These are phyloP conservation scores for Chalaropsis ovoidea DNA, from an alignment of 2,329 filamentous ascomycete species.

Conservation along the genomic window DNA sequence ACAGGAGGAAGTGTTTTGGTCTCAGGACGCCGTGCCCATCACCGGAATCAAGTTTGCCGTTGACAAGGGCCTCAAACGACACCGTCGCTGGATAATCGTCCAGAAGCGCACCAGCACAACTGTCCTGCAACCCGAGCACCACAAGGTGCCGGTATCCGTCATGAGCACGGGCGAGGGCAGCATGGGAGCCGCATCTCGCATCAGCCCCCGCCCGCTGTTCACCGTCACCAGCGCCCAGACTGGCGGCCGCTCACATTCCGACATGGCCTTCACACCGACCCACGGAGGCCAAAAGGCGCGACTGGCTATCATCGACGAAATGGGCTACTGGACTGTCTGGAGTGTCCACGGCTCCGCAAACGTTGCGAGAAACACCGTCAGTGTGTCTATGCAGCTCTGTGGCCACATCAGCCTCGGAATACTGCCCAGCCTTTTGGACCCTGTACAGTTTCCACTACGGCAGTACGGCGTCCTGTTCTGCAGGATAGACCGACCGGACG, in stretches of 20 bases:
- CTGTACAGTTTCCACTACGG: slow-evolving; percentile 30
- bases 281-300: slow-evolving; percentile 40
- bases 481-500: not conserved
- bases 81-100: slow-evolving; percentile 43
- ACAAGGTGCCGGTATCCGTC: slow-evolving; percentile 32
- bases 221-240: slow-evolving; percentile 44
- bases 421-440: slow-evolving; percentile 31
- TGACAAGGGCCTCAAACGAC: slow-evolving; percentile 32
- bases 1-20: slow-evolving; percentile 46
- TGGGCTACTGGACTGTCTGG: slow-evolving; percentile 60
- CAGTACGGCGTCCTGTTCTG: slow-evolving; percentile 40
- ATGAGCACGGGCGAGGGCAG: slow-evolving; percentile 13
- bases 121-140: slow-evolving; percentile 44
- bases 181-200: slow-evolving; percentile 37
- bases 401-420: slow-evolving; percentile 40
- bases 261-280: slow-evolving; percentile 55
- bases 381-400: slow-evolving; percentile 32
- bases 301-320: slow-evolving; percentile 55
- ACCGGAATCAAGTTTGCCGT: slow-evolving; percentile 42
- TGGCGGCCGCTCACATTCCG: slow-evolving; percentile 47
- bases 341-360: slow-evolving; percentile 39
- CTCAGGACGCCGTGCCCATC: slow-evolving; percentile 42
- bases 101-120: slow-evolving; percentile 45
- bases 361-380: slow-evolving; percentile 32
- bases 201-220: slow-evolving; percentile 47